Conservation (phyloP, 805 yeast genomes). For the Trichomonascus vanleenenianus region DNA sequence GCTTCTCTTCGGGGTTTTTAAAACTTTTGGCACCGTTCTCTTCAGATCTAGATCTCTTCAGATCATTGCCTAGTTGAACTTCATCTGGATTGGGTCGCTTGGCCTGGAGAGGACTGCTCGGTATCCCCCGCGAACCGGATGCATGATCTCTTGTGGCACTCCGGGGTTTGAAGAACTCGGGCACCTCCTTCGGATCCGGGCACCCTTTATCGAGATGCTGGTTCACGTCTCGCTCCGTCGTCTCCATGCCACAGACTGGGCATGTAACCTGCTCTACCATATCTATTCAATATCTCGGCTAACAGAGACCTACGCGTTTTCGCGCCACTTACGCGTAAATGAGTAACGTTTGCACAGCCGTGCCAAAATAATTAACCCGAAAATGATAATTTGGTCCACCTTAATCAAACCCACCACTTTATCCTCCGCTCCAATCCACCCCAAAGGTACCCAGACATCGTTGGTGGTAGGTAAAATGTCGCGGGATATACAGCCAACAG, state of each 20-base stretch:
- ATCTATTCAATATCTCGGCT: not conserved
- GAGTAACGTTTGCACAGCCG: too few relatives aligned
- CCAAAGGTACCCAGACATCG: not conserved
- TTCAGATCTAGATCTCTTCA: not conserved
- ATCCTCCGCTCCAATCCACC: too few relatives aligned
- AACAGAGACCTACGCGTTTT: not conserved
- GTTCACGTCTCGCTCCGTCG: slow-evolving; percentile 26
- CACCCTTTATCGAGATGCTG: slow-evolving; percentile 30
- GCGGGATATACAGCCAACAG: slow-evolving; percentile 7
- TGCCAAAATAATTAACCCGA: not conserved
- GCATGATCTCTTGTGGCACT: not conserved
- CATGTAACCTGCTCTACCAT: slow-evolving; percentile 16
- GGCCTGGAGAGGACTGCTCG: not conserved
- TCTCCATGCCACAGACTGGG: slow-evolving; percentile 25
- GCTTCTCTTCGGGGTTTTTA: not conserved
- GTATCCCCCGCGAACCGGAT: not conserved
- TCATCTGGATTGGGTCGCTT: not conserved
- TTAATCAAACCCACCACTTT: too few relatives aligned
- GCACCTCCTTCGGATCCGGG: slow-evolving; percentile 12
- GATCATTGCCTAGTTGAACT: not conserved
- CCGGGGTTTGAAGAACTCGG: not conserved
- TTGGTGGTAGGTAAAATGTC: too few relatives aligned
- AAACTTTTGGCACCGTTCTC: too few relatives aligned
- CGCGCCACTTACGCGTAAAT: too few relatives aligned
- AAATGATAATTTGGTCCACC: not conserved